These are phyloP conservation scores for Pisolithus microcarpus DNA, from an alignment of 768 basidiomycete genomes.

Conservation along the genomic window DNA sequence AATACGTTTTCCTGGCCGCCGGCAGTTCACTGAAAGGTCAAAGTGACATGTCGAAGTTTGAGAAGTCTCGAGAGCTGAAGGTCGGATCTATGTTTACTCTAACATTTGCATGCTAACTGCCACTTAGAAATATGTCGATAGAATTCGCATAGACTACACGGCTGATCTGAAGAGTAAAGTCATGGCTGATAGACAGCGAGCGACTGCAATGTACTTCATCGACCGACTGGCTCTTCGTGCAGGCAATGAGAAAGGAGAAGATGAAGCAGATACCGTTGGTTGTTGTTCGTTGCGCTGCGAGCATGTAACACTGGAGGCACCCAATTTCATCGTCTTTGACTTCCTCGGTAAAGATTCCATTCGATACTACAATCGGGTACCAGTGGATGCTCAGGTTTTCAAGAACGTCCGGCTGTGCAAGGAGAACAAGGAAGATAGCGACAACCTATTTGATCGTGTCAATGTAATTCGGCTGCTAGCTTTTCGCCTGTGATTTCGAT, in stretches of 20 bases:
- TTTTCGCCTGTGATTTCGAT: constrained; percentile 12
- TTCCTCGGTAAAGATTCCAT: constrained; percentile 99
- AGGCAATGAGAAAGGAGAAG: constrained; percentile 99
- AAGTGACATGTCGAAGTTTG: constrained; percentile 96
- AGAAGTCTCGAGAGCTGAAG: constrained; percentile 95
- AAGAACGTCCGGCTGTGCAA: constrained; percentile 99
- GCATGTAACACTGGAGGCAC: constrained; percentile 87
- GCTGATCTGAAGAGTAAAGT: constrained; percentile 81
- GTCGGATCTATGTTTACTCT: constrained; percentile 32
- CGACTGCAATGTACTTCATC: constrained; percentile 99
- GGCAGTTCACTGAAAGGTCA: constrained; percentile 97
- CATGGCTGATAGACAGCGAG: constrained; percentile 92
- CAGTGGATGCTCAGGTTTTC: constrained; percentile 88
- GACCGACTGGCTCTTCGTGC: constrained; percentile 95
- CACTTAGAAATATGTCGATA: constrained; percentile 76
- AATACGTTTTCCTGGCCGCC: constrained; percentile 98
- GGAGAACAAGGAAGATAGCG: constrained; percentile 79
- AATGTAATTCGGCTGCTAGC: constrained; percentile 42
- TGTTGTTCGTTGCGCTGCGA: constrained; percentile 97
- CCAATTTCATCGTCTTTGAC: constrained; percentile 87
- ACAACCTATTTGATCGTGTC: constrained; percentile 91
- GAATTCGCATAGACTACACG: constrained; percentile 84
- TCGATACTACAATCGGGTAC: constrained; percentile 87
- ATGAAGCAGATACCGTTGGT: constrained; percentile 98
- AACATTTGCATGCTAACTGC: constrained; percentile 5